Evolutionary conservation across 768 basidiomycete genomes (phyloP).

Genomic region (Mycena sanguinolenta): DNA sequence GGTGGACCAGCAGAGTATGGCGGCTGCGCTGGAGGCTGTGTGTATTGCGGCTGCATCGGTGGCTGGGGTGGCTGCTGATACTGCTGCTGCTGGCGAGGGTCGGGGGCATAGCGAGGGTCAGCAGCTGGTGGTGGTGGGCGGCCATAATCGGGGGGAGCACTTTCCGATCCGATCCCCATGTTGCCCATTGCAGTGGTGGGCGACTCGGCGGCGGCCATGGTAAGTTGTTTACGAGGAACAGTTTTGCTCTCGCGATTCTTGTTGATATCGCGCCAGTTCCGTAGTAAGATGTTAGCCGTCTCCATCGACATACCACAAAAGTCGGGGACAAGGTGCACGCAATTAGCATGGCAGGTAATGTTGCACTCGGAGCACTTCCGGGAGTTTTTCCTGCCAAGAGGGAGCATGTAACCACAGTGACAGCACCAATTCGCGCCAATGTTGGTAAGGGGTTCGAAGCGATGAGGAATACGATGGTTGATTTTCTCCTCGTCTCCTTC

Average conservation of each 20-base stretch:
- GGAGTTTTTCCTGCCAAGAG: constrained; percentile 96
- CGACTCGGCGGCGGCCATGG: constrained; percentile 42
- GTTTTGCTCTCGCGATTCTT: constrained; percentile 68
- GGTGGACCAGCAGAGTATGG: constrained; percentile 45
- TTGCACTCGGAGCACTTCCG: constrained; percentile 96
- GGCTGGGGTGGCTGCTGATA: constrained; percentile 49
- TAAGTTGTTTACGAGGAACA: constrained; percentile 52
- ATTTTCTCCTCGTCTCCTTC: constrained; percentile 98
- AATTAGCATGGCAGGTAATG: constrained; percentile 97
- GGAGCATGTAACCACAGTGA: constrained; percentile 98
- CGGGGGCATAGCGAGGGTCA: constrained; percentile 52
- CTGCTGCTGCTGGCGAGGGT: constrained; percentile 49
- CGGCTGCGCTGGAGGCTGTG: constrained; percentile 42
- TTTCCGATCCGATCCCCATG: constrained; percentile 60
- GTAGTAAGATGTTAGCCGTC: constrained; percentile 92
- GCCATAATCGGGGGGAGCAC: constrained; percentile 52
- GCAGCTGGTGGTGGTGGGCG: constrained; percentile 53
- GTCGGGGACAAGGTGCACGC: constrained; percentile 97
- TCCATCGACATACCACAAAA: constrained; percentile 99
- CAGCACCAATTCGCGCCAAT: constrained; percentile 99
- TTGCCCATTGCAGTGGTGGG: constrained; percentile 57
- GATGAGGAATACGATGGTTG: constrained; percentile 98
- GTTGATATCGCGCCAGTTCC: constrained; percentile 94
- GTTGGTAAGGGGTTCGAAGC: constrained; percentile 97
- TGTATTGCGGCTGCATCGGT: constrained; percentile 43